Conservation (phyloP, 441 rosid genomes). For the Adansonia rubrostipa region DNA sequence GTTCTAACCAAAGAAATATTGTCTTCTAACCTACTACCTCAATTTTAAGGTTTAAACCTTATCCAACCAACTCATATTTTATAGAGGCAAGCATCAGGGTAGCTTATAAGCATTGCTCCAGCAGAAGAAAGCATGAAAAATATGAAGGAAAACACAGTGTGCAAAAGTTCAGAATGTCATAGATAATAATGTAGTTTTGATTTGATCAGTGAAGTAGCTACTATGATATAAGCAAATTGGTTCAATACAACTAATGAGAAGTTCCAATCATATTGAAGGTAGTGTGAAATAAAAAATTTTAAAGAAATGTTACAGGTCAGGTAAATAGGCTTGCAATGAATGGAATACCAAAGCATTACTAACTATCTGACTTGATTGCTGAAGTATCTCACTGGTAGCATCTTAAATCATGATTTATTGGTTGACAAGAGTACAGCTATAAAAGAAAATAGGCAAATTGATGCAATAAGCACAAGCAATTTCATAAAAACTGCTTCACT, state of each 20-base stretch:
- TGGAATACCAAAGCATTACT: background rate
- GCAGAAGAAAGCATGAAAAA: background rate
- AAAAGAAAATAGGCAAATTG: background rate
- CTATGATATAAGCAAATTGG: background rate
- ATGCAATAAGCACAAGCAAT: background rate
- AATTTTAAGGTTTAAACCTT: background rate
- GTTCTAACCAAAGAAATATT: background rate
- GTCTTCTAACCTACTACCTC: background rate
- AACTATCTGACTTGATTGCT: background rate
- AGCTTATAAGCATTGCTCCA: conserved; percentile 7
- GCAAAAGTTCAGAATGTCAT: conserved; percentile 7
- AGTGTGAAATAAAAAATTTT: background rate
- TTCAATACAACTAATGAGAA: background rate
- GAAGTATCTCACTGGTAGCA: background rate
- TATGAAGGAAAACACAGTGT: background rate
- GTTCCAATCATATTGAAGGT: background rate
- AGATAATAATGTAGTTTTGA: background rate
- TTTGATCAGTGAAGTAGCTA: background rate
- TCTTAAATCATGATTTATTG: background rate
- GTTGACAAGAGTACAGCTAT: background rate
- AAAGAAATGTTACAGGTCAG: background rate
- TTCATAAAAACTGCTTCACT: background rate
- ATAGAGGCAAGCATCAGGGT: background rate
- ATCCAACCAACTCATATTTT: conserved; percentile 12
- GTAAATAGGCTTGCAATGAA: background rate